phyloP scores from a whole-genome alignment of 768 basidiomycete species.

The Austroboletus festivus region DNA sequence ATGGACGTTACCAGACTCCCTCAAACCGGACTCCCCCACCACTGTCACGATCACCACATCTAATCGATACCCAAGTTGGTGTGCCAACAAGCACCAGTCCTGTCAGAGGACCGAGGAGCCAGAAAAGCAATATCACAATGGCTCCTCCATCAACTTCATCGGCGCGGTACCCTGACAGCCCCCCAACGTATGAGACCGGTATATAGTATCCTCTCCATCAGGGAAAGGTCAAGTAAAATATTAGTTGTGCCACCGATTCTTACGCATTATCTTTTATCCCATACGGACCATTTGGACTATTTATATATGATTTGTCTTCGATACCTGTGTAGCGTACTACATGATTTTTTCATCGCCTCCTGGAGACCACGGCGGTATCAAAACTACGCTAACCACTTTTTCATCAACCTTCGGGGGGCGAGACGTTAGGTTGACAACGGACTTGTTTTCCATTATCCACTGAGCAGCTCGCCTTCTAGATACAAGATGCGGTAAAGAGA shows the following conservation, averaged over 20 bases:
- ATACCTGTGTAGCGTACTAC: constrained; percentile 27
- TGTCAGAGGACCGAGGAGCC: constrained; percentile 41
- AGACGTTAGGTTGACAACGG: too few relatives aligned
- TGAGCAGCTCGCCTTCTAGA: too few relatives aligned
- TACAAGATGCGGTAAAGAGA: neutral
- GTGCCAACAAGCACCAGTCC: constrained; percentile 35
- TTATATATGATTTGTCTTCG: constrained; percentile 8
- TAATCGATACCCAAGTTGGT: constrained; percentile 38
- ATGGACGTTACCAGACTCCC: constrained; percentile 21
- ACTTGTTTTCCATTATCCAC: too few relatives aligned
- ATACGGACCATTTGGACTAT: constrained; percentile 18
- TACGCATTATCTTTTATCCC: neutral
- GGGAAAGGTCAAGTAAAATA: constrained; percentile 36
- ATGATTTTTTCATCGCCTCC: neutral
- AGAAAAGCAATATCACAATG: constrained; percentile 26
- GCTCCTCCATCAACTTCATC: constrained; percentile 18
- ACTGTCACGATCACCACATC: constrained; percentile 33
- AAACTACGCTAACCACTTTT: too few relatives aligned
- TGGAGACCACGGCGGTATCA: neutral
- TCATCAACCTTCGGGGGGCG: too few relatives aligned
- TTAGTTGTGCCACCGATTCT: neutral
- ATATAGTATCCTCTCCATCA: constrained; percentile 46
- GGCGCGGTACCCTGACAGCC: constrained; percentile 47
- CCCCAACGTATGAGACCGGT: constrained; percentile 65
- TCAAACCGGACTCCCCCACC: constrained; percentile 30